phyloP scores from a whole-genome alignment of 2,329 filamentous ascomycete genomes.

The Chaetoscypha palmicola region DNA sequence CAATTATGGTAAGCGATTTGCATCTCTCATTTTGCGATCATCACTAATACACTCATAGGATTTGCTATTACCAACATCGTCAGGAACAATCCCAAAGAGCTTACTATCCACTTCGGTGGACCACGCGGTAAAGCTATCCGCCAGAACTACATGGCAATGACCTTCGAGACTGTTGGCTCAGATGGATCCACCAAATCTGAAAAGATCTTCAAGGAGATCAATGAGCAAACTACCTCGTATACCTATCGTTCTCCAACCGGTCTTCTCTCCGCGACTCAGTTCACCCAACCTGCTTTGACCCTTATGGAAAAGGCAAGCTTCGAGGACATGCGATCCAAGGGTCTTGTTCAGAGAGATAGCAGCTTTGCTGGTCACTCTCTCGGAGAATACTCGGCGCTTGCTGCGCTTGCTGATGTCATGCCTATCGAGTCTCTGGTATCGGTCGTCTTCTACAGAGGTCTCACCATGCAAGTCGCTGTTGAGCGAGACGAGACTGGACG shows the following conservation, averaged over 20 bases:
- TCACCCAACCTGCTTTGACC: slow-evolving; percentile 94
- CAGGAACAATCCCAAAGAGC: slow-evolving; percentile 98
- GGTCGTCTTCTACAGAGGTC: slow-evolving; percentile 96
- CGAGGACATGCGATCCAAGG: slow-evolving; percentile 97
- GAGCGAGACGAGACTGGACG: slow-evolving; percentile 89
- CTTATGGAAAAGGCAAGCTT: slow-evolving; percentile 99
- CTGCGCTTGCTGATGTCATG: slow-evolving; percentile 95
- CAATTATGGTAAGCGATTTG: slow-evolving; percentile 71
- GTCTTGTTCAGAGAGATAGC: slow-evolving; percentile 90
- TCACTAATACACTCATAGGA: slow-evolving; percentile 41
- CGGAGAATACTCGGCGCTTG: slow-evolving; percentile 95
- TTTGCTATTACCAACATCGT: slow-evolving; percentile 99
- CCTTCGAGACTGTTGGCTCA: slow-evolving; percentile 91
- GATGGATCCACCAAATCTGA: slow-evolving; percentile 95
- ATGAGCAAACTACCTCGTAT: slow-evolving; percentile 88
- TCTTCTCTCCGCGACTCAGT: slow-evolving; percentile 92
- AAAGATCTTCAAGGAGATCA: slow-evolving; percentile 98
- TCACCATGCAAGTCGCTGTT: slow-evolving; percentile 99
- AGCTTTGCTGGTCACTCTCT: slow-evolving; percentile 97
- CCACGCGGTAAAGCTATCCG: slow-evolving; percentile 95
- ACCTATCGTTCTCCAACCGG: slow-evolving; percentile 95
- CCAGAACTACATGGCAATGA: slow-evolving; percentile 99
- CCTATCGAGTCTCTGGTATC: slow-evolving; percentile 98
- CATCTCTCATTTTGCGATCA: slow-evolving; percentile 6
- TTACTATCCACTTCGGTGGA: slow-evolving; percentile 96